Evolutionary conservation across 2,329 filamentous ascomycete species (phyloP), one percentile per base, ranked within the genome.

Genomic region (Cercospora berteroae): DNA sequence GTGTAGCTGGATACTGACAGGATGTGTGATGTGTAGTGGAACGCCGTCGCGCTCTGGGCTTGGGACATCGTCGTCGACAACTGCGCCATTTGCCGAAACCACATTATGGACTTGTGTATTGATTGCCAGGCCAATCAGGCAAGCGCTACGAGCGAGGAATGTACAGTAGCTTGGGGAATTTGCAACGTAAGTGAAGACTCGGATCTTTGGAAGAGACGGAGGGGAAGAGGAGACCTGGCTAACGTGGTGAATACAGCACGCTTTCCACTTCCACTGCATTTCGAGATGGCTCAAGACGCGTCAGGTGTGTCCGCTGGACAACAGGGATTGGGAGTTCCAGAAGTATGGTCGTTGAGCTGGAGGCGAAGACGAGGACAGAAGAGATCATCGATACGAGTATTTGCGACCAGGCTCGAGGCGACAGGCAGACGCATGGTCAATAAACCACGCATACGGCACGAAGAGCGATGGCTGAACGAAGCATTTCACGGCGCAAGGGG

Each of bases 61-160:
- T 99, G 95, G 95, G 95, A 99, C 79, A 99, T 99, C 67, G 94
- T 98, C 33, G 95, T 99, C 69, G 95, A 99, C 82, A 99, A 99
- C 86, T 99, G 95, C 79, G 95, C 95, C 76, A 99, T 99, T 79
- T 99, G 95, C 85, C 88, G 95, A 79, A 99, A 99, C 80, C 95
- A 99, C 80, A 99, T 99, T 81, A 99, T 99, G 95, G 95, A 99
- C 80, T 86, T 99, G 29, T 99, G 95, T 80, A 99, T 99, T 75
- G 95, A 99, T 79, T 99, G 95, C 79, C 95, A 99, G 83, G 95
- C 95, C 66, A 99, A 99, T 80, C 95, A 99, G 82, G 94, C 94
- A 42, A 97, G 94, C 16, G 94, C 94, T 52, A 97, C 95, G 0
- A 97, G 92, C 71, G 95, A 99, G 77, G 95, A 99, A 81, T 99